Base-by-base conservation (phyloP, 2,329 filamentous ascomycete species). In the Simplicillium aogashimaense region DNA sequence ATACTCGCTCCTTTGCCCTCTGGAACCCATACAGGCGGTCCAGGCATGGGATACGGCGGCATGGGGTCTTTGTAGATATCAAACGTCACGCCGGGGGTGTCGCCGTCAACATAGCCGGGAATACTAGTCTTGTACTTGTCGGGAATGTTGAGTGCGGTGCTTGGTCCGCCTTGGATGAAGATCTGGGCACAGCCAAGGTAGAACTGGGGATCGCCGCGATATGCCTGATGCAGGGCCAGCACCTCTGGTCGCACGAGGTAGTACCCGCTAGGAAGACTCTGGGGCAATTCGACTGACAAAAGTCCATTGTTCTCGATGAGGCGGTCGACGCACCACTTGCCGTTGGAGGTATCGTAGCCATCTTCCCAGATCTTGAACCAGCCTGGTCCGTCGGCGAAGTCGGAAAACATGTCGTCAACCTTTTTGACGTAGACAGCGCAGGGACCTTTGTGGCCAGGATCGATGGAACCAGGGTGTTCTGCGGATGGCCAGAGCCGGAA, bases 281-380 rank as follows among this genome's bases (percentile, higher is more conserved):
- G 51, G 7, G 83, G 82, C 3, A 87, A 65, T 15, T 67, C 61
- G 43, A 84, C 69, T 4, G 74, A 77, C 11, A 87, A 61, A 15
- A 78, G 64, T 12, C 82, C 82, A 16, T 78, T 67, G 58, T 78
- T 77, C 40, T 62, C 67, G 43, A 81, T 81, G 43, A 88, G 66
- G 44, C 75, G 76, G 53, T 85, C 75, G 3, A 78, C 81, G 59
- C 83, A 86, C 81, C 83, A 88, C 54, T 75, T 64, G 20, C 64
- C 56, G 2, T 65, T 64, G 5, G 55, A 49, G 5, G 61, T 55
- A 50, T 83, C 69, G 59, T 83, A 85, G 35, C 79, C 81, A 38
- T 81, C 70, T 43, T 84, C 73, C 67, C 72, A 86, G 54, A 88
- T 74, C 69, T 87, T 87, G 70, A 88, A 84, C 84, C 83, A 89